A percentile compares a stretch with the other conserved stretches of the same genome.
phyloP scores from a whole-genome alignment of 345 rosid species.

The Garcia nutans region DNA sequence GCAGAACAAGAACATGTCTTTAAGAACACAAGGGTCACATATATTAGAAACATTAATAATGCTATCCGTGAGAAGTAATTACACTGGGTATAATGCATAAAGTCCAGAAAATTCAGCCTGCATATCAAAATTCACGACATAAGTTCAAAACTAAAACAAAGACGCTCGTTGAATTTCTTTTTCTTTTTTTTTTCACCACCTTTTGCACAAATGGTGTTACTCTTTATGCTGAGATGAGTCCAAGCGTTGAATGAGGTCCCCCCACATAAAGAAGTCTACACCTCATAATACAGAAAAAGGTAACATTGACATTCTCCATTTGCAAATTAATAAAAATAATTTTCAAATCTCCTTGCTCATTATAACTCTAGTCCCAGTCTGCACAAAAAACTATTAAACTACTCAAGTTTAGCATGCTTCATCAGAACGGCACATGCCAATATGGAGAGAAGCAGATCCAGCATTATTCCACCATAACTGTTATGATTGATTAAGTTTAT shows the following conservation, averaged over 20 bases:
- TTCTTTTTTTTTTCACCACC: not conserved
- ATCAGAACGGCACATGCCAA: not conserved
- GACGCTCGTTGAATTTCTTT: not conserved
- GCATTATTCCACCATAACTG: not conserved
- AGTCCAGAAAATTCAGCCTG: not conserved
- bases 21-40: not conserved
- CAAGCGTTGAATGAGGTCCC: not conserved
- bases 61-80: not conserved
- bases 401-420: not conserved
- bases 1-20: constrained; percentile 14
- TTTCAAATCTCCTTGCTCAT: too few relatives aligned
- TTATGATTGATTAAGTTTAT: not conserved
- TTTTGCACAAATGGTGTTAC: not conserved
- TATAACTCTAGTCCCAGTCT: not conserved
- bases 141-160: constrained; percentile 11
- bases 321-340: not conserved
- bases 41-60: not conserved
- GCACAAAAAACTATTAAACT: not conserved
- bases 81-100: not conserved
- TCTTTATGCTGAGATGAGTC: not conserved
- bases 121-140: not conserved
- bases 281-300: not conserved
- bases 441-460: not conserved
- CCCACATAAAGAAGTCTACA: not conserved
- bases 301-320: not conserved